A percentile compares a stretch with the other conserved stretches of the same genome.
phyloP scores from a whole-genome alignment of 176 grass and related monocot species.

The Carex kokanica region DNA sequence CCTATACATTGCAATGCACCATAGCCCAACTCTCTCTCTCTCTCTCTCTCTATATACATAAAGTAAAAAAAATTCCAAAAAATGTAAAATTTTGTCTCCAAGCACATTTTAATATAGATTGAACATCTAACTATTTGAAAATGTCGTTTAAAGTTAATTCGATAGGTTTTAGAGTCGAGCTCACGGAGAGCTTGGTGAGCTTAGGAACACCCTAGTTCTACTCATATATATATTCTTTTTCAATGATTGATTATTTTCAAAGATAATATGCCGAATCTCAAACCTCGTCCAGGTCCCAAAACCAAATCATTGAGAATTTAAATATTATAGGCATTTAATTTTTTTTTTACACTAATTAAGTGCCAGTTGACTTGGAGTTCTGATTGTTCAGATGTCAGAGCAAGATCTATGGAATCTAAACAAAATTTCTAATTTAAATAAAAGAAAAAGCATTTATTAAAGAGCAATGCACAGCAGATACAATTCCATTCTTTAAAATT shows the following conservation, averaged over 20 bases:
- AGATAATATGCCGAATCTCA: background rate
- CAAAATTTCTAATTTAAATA: background rate
- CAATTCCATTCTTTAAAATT: background rate
- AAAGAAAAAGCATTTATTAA: background rate
- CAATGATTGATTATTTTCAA: background rate
- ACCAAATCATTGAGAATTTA: background rate
- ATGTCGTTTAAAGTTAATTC: too few relatives aligned
- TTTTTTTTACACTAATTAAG: background rate
- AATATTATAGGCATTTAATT: background rate
- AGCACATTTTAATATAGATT: too few relatives aligned
- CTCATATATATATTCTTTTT: background rate
- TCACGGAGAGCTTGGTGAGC: too few relatives aligned
- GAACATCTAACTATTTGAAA: too few relatives aligned
- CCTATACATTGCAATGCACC: too few relatives aligned
- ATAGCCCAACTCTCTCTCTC: too few relatives aligned
- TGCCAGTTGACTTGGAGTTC: background rate
- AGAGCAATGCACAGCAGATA: background rate
- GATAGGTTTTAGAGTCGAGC: too few relatives aligned
- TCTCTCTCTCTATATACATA: too few relatives aligned
- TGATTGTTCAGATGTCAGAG: background rate
- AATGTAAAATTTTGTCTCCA: too few relatives aligned
- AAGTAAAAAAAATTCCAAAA: too few relatives aligned
- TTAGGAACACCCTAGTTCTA: too few relatives aligned
- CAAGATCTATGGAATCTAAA: background rate
- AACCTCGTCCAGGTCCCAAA: background rate